Conservation (phyloP, 2,329 filamentous ascomycete species). For the Lachnellula arida region DNA sequence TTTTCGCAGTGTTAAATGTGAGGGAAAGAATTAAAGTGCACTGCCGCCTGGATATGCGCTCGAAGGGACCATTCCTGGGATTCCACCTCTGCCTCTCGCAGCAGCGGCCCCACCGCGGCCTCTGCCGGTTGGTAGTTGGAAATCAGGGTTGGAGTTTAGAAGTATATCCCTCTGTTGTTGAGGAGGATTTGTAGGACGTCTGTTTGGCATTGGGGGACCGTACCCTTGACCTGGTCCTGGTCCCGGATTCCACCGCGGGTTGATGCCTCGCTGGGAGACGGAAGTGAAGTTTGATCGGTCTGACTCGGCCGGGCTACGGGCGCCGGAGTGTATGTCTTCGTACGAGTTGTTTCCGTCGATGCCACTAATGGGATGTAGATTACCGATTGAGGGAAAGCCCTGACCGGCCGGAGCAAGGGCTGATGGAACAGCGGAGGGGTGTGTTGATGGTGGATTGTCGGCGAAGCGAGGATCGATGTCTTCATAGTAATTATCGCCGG, state of each 20-base stretch:
- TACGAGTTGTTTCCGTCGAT: conserved; percentile 42
- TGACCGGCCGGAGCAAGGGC: conserved; percentile 25
- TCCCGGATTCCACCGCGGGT: conserved; percentile 70
- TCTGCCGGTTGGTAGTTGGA: conserved; percentile 56
- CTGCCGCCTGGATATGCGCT: conserved; percentile 46
- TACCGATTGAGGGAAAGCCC: conserved; percentile 21
- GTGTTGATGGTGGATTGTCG: conserved; percentile 33
- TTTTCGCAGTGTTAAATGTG: conserved; percentile 1
- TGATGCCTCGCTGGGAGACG: conserved; percentile 81
- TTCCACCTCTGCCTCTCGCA: conserved; percentile 23
- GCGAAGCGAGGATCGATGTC: conserved; percentile 88
- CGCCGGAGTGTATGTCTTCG: conserved; percentile 58
- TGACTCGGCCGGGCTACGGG: conserved; percentile 69
- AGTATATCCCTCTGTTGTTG: conserved; percentile 61
- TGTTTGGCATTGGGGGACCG: conserved; percentile 30
- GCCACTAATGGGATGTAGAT: conserved; percentile 17
- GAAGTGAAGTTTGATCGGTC: conserved; percentile 86
- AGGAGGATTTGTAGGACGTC: conserved; percentile 16
- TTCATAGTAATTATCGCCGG: conserved; percentile 68
- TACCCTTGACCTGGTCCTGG: conserved; percentile 25
- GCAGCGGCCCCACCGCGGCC: conserved; percentile 16
- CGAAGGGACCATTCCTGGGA: conserved; percentile 46
- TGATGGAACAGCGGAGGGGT: conserved; percentile 28
- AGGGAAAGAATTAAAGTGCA: conserved; percentile 14
- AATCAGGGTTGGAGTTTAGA: conserved; percentile 79